Evolutionary conservation across 768 basidiomycete genomes (phyloP).

Genomic region (Lentinula guzmanii): DNA sequence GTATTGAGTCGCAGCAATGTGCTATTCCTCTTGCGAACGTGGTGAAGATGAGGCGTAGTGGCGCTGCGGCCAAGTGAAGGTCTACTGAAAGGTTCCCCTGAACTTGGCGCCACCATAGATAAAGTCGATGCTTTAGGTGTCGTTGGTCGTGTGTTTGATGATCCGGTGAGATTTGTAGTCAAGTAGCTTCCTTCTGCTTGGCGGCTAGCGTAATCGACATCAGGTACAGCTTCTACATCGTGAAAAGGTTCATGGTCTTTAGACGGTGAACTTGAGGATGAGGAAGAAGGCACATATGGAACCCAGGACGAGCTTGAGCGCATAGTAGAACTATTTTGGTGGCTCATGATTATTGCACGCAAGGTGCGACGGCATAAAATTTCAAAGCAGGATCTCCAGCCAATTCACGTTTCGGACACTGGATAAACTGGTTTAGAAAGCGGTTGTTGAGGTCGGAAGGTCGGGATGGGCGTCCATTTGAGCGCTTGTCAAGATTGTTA

Average conservation of each 20-base stretch:
- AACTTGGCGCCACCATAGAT: neutral
- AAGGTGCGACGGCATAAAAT: neutral
- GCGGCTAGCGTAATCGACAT: neutral
- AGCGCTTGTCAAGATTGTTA: no score
- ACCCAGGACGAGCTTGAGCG: conserved; percentile 2
- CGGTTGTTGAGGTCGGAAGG: no score
- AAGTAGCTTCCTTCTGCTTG: neutral
- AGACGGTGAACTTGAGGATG: neutral
- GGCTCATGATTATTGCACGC: neutral
- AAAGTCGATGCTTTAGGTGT: neutral
- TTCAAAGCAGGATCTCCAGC: neutral
- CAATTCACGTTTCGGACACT: no score
- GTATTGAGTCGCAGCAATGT: neutral
- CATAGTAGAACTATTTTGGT: neutral
- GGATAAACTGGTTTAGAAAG: no score
- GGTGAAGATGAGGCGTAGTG: conserved; percentile 13
- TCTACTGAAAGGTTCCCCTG: neutral
- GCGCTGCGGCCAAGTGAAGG: conserved; percentile 13
- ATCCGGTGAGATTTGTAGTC: neutral
- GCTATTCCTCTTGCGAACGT: conserved; percentile 5
- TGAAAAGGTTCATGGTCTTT: neutral
- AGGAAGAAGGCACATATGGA: neutral
- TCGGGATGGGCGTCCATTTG: no score
- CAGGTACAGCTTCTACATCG: neutral
- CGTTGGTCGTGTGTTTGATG: neutral